Conservation (phyloP, 345 rosid genomes). For the Salix dunnii region DNA sequence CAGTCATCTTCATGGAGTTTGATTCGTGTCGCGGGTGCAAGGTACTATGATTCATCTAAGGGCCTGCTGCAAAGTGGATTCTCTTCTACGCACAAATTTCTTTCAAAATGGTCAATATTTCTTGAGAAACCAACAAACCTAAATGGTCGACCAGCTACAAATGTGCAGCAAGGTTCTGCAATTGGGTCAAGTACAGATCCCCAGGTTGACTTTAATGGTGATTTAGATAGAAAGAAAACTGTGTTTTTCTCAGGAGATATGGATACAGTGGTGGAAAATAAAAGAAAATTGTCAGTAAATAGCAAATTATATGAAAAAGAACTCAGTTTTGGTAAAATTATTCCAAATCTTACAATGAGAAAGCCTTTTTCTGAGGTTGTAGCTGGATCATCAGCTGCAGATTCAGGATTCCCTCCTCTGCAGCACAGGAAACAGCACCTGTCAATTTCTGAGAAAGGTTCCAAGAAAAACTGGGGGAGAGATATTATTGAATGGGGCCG, state of each 20-base stretch:
- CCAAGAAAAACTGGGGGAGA: slow-evolving; percentile 37
- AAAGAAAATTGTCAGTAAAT: slow-evolving; percentile 31
- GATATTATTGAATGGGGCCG: slow-evolving; percentile 31
- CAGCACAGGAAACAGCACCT: slow-evolving; percentile 52
- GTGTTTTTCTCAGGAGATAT: slow-evolving; percentile 21
- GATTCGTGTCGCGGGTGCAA: slow-evolving; percentile 63
- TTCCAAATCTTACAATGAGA: slow-evolving; percentile 62
- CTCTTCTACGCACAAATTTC: slow-evolving; percentile 53
- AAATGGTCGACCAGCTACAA: slow-evolving; percentile 26
- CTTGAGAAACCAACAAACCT: slow-evolving; percentile 42
- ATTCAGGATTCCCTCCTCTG: slow-evolving; percentile 72
- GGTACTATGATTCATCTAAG: slow-evolving; percentile 65
- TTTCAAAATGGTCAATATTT: slow-evolving; percentile 54
- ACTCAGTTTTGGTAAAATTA: slow-evolving; percentile 63
- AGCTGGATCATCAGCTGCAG: slow-evolving; percentile 61
- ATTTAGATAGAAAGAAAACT: slow-evolving; percentile 31
- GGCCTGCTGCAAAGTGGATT: slow-evolving; percentile 86
- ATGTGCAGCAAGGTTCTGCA: slow-evolving; percentile 29
- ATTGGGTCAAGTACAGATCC: slow-evolving; percentile 20
- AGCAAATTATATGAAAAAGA: slow-evolving; percentile 36
- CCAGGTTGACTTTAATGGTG: slow-evolving; percentile 27
- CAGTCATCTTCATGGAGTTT: slow-evolving; percentile 69
- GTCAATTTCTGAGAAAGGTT: slow-evolving; percentile 36
- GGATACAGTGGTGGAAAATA: slow-evolving; percentile 36
- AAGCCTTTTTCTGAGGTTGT: slow-evolving; percentile 89